Percentiles rank a stretch among this genome's conserved stretches.
Conservation (phyloP, 169 alveolate species). For the Plasmodium coatneyi region DNA sequence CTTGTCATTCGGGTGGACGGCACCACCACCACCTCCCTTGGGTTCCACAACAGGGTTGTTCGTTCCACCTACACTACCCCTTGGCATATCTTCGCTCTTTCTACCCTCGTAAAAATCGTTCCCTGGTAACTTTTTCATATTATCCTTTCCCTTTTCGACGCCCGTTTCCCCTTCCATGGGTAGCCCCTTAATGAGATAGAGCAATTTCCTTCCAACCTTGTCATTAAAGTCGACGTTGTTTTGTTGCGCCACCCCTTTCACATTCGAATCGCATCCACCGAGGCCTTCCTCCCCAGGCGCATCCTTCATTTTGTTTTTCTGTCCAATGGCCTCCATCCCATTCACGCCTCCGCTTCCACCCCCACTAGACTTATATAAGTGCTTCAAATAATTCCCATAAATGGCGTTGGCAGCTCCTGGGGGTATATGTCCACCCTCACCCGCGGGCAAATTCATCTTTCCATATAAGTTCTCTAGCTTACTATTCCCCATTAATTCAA, state of each 20-base stretch:
- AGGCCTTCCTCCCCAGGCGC: not conserved
- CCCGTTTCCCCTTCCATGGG: not conserved
- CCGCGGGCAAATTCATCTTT: not conserved
- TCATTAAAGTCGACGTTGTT: conserved; percentile 10
- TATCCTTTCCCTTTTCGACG: not conserved
- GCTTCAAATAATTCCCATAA: not conserved
- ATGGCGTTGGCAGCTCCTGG: not conserved
- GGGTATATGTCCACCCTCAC: not conserved
- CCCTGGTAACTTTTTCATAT: not conserved
- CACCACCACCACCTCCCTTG: not conserved
- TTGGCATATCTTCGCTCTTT: not conserved
- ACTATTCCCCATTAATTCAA: not conserved
- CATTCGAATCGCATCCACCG: not conserved
- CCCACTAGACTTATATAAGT: not conserved
- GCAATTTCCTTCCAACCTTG: conserved; percentile 29
- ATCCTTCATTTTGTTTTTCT: not conserved
- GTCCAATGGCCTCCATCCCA: not conserved
- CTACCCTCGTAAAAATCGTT: not conserved
- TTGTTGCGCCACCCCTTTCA: not conserved
- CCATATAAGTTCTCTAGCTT: not conserved
- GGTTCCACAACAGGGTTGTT: not conserved
- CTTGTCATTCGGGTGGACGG: not conserved
- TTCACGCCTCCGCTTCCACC: conserved; percentile 7
- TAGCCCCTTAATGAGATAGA: conserved; percentile 40
- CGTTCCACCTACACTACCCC: not conserved